Conservation (phyloP, 768 basidiomycete genomes). For the Tricholoma sp. region DNA sequence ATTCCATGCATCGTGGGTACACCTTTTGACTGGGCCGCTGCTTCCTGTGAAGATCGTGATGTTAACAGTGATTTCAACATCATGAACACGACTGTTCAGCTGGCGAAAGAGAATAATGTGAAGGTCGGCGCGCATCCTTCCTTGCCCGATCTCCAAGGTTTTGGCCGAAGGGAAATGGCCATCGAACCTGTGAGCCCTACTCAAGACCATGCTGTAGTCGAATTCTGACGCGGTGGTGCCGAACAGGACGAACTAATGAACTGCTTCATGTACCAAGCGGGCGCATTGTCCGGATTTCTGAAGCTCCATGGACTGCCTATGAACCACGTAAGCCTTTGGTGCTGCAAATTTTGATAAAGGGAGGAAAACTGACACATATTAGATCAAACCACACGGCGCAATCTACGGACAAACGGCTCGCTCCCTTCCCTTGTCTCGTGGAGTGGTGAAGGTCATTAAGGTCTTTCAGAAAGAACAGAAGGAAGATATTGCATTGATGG, state of each 20-base stretch:
- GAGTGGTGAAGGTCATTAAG: slow-evolving; percentile 48
- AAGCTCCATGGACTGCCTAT: slow-evolving; percentile 44
- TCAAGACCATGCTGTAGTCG: background rate
- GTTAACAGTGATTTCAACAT: slow-evolving; percentile 50
- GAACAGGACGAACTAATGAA: slow-evolving; percentile 47
- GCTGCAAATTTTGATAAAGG: background rate
- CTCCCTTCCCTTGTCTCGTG: slow-evolving; percentile 49
- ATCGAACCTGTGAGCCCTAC: slow-evolving; percentile 44
- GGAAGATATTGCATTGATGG: slow-evolving; percentile 48
- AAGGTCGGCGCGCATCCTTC: slow-evolving; percentile 66
- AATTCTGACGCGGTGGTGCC: background rate
- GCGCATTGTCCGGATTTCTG: slow-evolving; percentile 59
- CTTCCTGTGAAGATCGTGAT: background rate
- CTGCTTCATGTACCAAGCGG: slow-evolving; percentile 64
- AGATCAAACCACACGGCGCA: slow-evolving; percentile 62
- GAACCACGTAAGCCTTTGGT: slow-evolving; percentile 42
- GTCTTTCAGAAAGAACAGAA: slow-evolving; percentile 33
- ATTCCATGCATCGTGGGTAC: slow-evolving; percentile 55
- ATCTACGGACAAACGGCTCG: slow-evolving; percentile 57
- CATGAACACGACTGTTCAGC: slow-evolving; percentile 56
- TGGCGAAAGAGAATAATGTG: slow-evolving; percentile 54
- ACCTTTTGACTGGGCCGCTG: no score
- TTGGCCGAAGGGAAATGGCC: slow-evolving; percentile 61
- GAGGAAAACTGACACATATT: background rate
- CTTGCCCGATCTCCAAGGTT: slow-evolving; percentile 59